phyloP scores from a whole-genome alignment of 371 early-diverging fungal genomes.

The Mortierella sp. region DNA sequence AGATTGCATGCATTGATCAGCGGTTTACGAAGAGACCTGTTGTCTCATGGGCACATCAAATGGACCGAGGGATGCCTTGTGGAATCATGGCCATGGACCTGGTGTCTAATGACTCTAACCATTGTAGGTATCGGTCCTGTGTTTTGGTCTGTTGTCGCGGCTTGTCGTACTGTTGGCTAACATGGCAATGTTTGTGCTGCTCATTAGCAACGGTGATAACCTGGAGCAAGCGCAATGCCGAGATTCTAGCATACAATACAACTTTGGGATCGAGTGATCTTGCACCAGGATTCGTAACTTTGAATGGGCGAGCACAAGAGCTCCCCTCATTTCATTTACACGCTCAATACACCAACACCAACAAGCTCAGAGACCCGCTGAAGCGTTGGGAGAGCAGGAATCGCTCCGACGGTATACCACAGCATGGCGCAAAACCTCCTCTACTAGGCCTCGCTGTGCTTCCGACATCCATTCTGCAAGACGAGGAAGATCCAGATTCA shows the following conservation, averaged over 20 bases:
- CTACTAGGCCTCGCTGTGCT: slow-evolving; percentile 27
- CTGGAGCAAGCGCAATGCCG: slow-evolving; percentile 38
- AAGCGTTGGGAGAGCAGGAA: slow-evolving; percentile 4
- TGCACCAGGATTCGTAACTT: slow-evolving; percentile 3
- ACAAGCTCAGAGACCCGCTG: slow-evolving; percentile 22
- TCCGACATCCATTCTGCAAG: slow-evolving; percentile 3
- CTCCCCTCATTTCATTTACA: slow-evolving; percentile 40
- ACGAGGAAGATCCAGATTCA: slow-evolving; percentile 3
- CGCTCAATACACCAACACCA: slow-evolving; percentile 40
- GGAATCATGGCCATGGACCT: slow-evolving; percentile 39
- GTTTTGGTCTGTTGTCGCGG: background rate
- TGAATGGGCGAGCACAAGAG: slow-evolving; percentile 31
- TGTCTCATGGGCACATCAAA: slow-evolving; percentile 41
- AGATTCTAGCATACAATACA: slow-evolving; percentile 32
- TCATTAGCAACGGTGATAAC: slow-evolving; percentile 31
- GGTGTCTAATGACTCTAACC: background rate
- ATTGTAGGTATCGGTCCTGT: slow-evolving; percentile 12
- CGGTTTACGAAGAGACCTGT: slow-evolving; percentile 36
- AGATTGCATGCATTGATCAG: slow-evolving; percentile 46
- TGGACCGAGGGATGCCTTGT: slow-evolving; percentile 31
- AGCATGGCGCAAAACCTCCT: slow-evolving; percentile 32
- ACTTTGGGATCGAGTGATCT: slow-evolving; percentile 14
- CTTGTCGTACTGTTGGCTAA: too few species aligned
- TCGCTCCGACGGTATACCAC: slow-evolving; percentile 1
- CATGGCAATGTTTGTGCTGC: background rate